Evolutionary conservation across 495 filamentous ascomycete genomes (phyloP).

Genomic region (Penicillium fimorum): DNA sequence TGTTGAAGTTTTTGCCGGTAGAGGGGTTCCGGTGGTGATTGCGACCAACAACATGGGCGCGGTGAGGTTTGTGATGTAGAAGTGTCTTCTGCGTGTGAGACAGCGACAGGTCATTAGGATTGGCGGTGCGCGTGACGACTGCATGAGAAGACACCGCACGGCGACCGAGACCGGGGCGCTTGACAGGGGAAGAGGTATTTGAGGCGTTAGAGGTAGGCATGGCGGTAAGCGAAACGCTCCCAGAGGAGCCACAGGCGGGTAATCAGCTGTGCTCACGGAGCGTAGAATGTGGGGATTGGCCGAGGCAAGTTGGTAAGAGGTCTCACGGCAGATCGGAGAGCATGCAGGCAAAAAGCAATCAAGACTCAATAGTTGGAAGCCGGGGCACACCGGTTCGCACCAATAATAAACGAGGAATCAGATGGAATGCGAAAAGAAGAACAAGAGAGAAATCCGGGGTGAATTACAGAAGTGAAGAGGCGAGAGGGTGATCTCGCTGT

Average conservation of each 20-base stretch:
- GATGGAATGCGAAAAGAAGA: not conserved
- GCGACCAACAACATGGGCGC: conserved; percentile 47
- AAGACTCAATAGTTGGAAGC: conserved; percentile 17
- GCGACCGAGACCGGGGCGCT: conserved; percentile 48
- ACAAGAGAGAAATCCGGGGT: not conserved
- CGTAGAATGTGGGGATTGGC: conserved; percentile 33
- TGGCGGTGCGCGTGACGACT: conserved; percentile 42
- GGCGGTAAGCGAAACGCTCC: conserved; percentile 25
- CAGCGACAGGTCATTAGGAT: conserved; percentile 37
- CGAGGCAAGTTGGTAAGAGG: conserved; percentile 24
- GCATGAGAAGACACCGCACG: conserved; percentile 50
- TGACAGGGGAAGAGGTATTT: conserved; percentile 43
- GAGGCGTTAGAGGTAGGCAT: conserved; percentile 40
- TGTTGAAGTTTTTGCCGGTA: conserved; percentile 43
- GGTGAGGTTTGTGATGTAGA: conserved; percentile 35
- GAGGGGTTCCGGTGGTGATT: conserved; percentile 46
- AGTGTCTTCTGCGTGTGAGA: conserved; percentile 35
- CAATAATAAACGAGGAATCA: not conserved
- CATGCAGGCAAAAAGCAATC: conserved; percentile 33
- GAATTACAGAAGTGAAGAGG: conserved; percentile 8
- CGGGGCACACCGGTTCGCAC: conserved; percentile 17
- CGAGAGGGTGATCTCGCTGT: conserved; percentile 22
- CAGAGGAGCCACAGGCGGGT: conserved; percentile 21
- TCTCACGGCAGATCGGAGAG: conserved; percentile 27
- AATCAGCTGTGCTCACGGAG: conserved; percentile 24